Percentiles rank a stretch among this genome's conserved stretches.
Conservation (phyloP, 2,329 filamentous ascomycete genomes). For the Zasmidium angulare region DNA sequence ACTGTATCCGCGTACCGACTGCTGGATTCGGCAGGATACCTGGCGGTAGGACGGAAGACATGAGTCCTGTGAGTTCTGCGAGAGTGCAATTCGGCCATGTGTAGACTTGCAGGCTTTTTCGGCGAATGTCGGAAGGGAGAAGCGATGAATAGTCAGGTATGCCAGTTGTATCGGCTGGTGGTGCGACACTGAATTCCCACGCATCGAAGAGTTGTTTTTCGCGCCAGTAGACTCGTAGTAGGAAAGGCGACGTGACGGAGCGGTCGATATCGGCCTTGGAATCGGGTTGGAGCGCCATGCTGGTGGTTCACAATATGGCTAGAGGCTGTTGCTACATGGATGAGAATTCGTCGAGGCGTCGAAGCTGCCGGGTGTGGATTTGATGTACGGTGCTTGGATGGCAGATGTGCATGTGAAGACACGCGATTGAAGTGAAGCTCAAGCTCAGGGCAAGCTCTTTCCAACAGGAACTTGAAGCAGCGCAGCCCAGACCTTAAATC, state of each 20-base stretch:
- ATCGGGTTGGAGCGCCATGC: slow-evolving; percentile 38
- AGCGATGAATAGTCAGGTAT: slow-evolving; percentile 47
- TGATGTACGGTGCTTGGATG: background rate
- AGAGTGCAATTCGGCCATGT: slow-evolving; percentile 83
- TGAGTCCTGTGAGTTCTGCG: slow-evolving; percentile 74
- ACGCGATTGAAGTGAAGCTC: slow-evolving; percentile 3
- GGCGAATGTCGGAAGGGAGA: slow-evolving; percentile 54
- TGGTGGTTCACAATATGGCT: slow-evolving; percentile 1
- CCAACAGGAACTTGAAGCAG: too few relatives aligned
- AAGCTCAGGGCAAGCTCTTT: background rate
- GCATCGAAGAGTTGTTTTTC: slow-evolving; percentile 72
- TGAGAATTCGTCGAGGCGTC: background rate
- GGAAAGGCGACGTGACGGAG: slow-evolving; percentile 73
- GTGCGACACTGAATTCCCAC: slow-evolving; percentile 63
- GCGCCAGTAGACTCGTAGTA: slow-evolving; percentile 82
- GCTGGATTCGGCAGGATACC: slow-evolving; percentile 69
- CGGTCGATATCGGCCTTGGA: slow-evolving; percentile 58
- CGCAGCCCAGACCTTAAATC: background rate
- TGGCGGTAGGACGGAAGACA: slow-evolving; percentile 65
- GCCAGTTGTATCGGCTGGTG: slow-evolving; percentile 38
- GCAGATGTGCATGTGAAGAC: background rate
- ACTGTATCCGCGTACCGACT: slow-evolving; percentile 81
- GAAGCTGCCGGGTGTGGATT: slow-evolving; percentile 1
- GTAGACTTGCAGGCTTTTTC: slow-evolving; percentile 67
- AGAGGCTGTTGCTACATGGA: slow-evolving; percentile 6